phyloP scores from a whole-genome alignment of 2,329 filamentous ascomycete genomes.

The Teratosphaeria destructans region DNA sequence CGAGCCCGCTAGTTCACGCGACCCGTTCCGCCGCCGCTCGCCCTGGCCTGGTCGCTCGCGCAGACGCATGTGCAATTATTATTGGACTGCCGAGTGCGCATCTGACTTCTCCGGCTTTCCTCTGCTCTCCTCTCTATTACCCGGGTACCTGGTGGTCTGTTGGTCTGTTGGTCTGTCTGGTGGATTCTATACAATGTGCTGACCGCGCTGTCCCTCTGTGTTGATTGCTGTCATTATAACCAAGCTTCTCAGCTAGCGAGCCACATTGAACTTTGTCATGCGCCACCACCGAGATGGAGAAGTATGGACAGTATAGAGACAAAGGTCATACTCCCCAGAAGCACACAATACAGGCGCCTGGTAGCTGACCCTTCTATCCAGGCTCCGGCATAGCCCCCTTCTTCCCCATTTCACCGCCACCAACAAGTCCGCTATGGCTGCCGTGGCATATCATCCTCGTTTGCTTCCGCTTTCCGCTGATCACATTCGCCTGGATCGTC shows the following conservation, averaged over 20 bases:
- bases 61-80: not conserved
- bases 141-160: not conserved
- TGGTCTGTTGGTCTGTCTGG: not conserved
- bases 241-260: not conserved
- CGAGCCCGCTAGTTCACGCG: not conserved
- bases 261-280: not conserved
- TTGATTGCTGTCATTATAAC: not conserved
- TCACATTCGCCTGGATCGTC: slow-evolving; percentile 46
- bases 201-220: not conserved
- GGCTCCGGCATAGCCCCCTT: slow-evolving; percentile 95
- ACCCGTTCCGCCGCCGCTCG: not conserved
- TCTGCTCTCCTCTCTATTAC: not conserved
- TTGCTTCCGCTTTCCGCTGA: slow-evolving; percentile 69
- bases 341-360: slow-evolving; percentile 6
- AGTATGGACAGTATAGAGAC: slow-evolving; percentile 87
- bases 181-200: not conserved
- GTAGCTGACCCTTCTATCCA: slow-evolving; percentile 30
- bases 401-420: slow-evolving; percentile 64
- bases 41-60: not conserved
- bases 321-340: slow-evolving; percentile 47
- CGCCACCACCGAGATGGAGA: slow-evolving; percentile 59
- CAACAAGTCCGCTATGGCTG: slow-evolving; percentile 52
- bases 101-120: not conserved
- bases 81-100: not conserved
- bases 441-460: slow-evolving; percentile 52